Evolutionary conservation across 148 eudicot species (phyloP).

Genomic region (Heliamphora exappendiculata): DNA sequence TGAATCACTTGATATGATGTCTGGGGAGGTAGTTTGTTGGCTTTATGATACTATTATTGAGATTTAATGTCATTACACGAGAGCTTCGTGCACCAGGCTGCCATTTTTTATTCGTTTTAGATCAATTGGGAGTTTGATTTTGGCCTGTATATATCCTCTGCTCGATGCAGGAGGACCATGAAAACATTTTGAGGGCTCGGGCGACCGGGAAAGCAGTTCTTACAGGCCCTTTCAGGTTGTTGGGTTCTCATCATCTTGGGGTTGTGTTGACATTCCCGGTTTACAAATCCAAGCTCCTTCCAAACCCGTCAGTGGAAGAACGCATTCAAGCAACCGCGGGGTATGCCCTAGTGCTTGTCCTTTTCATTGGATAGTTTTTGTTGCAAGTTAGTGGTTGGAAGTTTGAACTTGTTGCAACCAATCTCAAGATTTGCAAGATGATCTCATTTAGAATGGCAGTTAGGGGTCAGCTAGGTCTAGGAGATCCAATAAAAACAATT

Average conservation of each 20-base stretch:
- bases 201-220: conserved; percentile 72
- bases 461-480: background rate
- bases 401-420: too few species aligned
- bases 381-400: too few species aligned
- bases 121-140: background rate
- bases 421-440: conserved; percentile 1
- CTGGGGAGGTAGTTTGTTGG: conserved; percentile 58
- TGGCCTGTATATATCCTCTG: background rate
- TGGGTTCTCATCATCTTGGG: conserved; percentile 67
- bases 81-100: too few species aligned
- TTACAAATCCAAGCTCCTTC: conserved; percentile 47
- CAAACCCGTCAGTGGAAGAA: conserved; percentile 42
- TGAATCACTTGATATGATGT: conserved; percentile 66
- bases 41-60: too few species aligned
- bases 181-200: conserved; percentile 62
- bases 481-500: conserved; percentile 8
- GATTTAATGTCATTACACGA: too few species aligned
- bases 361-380: background rate
- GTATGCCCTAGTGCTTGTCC: conserved; percentile 25
- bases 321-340: conserved; percentile 57
- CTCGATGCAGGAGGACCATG: conserved; percentile 57
- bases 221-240: conserved; percentile 50
- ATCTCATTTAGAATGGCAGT: background rate
- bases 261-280: conserved; percentile 71
- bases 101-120: too few species aligned